phyloP scores from a whole-genome alignment of 352 stramenopile species.

The Globisporangium splendens region DNA sequence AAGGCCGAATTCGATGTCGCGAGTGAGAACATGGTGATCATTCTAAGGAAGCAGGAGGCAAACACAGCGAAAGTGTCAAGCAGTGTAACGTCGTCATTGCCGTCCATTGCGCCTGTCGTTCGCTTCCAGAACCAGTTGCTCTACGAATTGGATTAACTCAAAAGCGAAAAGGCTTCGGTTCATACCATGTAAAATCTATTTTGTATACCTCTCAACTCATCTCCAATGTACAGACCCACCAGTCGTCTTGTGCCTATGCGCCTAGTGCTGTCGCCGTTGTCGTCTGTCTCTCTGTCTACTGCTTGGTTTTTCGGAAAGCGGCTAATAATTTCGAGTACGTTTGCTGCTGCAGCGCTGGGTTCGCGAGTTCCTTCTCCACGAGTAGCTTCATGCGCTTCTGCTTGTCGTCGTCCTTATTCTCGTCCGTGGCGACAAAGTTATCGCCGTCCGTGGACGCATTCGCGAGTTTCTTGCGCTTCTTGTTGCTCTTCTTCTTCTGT shows the following conservation, averaged over 20 bases:
- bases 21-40: constrained; percentile 70
- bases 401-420: constrained; percentile 24
- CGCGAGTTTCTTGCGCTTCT: constrained; percentile 55
- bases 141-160: constrained; percentile 57
- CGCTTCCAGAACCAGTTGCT: constrained; percentile 73
- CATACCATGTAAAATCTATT: constrained; percentile 24
- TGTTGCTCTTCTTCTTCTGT: constrained; percentile 48
- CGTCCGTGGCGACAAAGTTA: constrained; percentile 14
- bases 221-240: neutral
- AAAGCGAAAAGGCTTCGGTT: neutral
- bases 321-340: constrained; percentile 72
- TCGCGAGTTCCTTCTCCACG: constrained; percentile 65
- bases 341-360: constrained; percentile 48
- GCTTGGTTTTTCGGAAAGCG: constrained; percentile 54
- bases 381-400: constrained; percentile 63
- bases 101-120: constrained; percentile 18
- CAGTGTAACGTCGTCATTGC: constrained; percentile 3
- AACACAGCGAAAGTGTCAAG: constrained; percentile 18
- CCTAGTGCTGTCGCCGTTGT: neutral
- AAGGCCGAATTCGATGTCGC: constrained; percentile 47
- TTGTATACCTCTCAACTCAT: constrained; percentile 4
- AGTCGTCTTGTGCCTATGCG: neutral
- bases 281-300: constrained; percentile 18
- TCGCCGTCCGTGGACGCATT: constrained; percentile 11
- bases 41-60: constrained; percentile 25